A percentile compares a stretch with the other conserved stretches of the same genome.
phyloP scores from a whole-genome alignment of 2,329 filamentous ascomycete genomes.

The Xylariaceae sp. region DNA sequence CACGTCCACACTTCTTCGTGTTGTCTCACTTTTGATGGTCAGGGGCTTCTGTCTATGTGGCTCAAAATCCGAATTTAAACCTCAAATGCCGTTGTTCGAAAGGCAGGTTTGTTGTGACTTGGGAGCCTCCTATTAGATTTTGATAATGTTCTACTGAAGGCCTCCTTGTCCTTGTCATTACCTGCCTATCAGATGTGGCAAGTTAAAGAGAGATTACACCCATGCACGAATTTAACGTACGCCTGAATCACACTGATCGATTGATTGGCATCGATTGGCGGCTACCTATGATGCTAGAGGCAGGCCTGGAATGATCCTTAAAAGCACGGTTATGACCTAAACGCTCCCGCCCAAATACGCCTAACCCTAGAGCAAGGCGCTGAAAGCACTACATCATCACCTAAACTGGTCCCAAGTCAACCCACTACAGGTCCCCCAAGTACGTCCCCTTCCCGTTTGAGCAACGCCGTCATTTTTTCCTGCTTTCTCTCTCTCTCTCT shows the following conservation, averaged over 20 bases:
- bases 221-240: not conserved
- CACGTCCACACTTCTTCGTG: not conserved
- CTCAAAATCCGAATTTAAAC: too few relatives aligned
- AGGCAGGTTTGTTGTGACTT: slow-evolving; percentile 2
- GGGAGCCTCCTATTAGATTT: not conserved
- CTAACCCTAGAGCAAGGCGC: slow-evolving; percentile 14
- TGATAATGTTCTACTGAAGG: not conserved
- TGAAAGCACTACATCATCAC: slow-evolving; percentile 30
- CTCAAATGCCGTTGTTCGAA: too few relatives aligned
- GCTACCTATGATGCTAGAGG: slow-evolving; percentile 15
- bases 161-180: slow-evolving; percentile 5
- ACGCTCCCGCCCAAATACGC: slow-evolving; percentile 1
- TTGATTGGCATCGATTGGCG: slow-evolving; percentile 8
- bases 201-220: too few relatives aligned
- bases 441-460: slow-evolving; percentile 23
- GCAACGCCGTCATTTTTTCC: slow-evolving; percentile 25
- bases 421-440: slow-evolving; percentile 8
- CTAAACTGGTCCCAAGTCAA: slow-evolving; percentile 10
- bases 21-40: not conserved
- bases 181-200: slow-evolving; percentile 12
- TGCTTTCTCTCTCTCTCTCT: slow-evolving; percentile 23
- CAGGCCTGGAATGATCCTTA: not conserved
- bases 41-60: too few relatives aligned
- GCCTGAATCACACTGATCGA: not conserved
- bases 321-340: slow-evolving; percentile 28